Conservation (phyloP, 2,329 filamentous ascomycete genomes). For the Chalaropsis ovoidea region DNA sequence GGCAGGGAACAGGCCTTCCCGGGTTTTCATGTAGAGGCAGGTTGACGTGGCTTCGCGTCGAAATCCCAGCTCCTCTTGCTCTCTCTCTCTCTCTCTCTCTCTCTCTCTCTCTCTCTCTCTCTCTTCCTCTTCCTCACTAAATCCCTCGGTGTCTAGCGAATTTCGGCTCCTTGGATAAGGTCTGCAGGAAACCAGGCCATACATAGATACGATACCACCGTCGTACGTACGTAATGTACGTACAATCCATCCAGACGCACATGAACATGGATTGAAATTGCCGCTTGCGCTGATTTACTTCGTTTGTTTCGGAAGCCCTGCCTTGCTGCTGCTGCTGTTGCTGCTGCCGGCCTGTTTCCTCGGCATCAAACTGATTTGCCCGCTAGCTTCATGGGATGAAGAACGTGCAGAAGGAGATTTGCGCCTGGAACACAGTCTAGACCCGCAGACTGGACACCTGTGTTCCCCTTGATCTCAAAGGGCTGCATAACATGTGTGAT, state of each 20-base stretch:
- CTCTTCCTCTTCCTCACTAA: neutral
- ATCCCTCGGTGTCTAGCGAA: slow-evolving; percentile 8
- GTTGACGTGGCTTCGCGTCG: slow-evolving; percentile 13
- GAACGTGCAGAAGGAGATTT: neutral
- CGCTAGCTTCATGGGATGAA: slow-evolving; percentile 4
- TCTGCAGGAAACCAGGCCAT: neutral
- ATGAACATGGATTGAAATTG: neutral
- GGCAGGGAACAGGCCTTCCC: slow-evolving; percentile 6
- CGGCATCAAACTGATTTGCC: neutral
- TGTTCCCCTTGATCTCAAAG: no score
- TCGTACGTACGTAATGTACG: neutral
- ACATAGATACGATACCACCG: neutral
- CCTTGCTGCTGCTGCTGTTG: neutral
- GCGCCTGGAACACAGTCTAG: neutral
- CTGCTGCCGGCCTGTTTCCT: neutral
- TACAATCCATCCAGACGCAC: neutral
- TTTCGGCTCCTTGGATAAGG: neutral
- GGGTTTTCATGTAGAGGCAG: neutral
- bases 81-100: neutral
- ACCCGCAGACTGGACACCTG: neutral
- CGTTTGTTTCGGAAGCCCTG: slow-evolving; percentile 4
- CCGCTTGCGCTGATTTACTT: neutral
- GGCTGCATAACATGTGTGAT: no score
- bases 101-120: neutral
- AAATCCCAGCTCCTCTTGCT: neutral